Percentiles rank a stretch among this genome's conserved stretches.
Evolutionary conservation across 1,284 basidiomycete genomes (phyloP).

Genomic region (Cronartium ribicola): DNA sequence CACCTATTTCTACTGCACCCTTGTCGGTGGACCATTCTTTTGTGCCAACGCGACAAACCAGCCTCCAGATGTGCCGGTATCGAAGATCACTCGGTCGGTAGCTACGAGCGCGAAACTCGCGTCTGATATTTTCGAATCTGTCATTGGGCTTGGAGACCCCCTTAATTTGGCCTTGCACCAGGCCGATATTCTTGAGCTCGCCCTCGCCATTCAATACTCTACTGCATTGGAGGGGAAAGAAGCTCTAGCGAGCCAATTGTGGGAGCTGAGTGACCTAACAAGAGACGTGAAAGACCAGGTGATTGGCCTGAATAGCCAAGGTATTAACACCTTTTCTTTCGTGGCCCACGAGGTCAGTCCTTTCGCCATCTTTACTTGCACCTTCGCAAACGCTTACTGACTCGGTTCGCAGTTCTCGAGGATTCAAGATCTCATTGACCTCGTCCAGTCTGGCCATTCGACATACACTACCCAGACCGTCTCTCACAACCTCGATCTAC

Average conservation of each 20-base stretch:
- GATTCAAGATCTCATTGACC: conserved; percentile 46
- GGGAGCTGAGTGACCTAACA: conserved; percentile 44
- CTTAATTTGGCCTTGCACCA: conserved; percentile 45
- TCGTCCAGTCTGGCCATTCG: conserved; percentile 26
- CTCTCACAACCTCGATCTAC: conserved; percentile 44
- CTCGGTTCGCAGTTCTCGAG: conserved; percentile 43
- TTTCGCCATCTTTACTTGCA: not conserved
- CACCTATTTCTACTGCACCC: conserved; percentile 1
- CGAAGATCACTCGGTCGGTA: conserved; percentile 5
- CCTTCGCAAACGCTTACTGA: not conserved
- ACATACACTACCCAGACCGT: conserved; percentile 39
- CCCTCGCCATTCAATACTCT: conserved; percentile 46
- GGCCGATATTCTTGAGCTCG: conserved; percentile 47
- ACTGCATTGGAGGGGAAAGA: conserved; percentile 44
- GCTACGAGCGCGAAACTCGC: conserved; percentile 43
- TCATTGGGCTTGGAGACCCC: conserved; percentile 44
- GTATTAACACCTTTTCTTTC: conserved; percentile 44
- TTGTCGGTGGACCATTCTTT: not conserved
- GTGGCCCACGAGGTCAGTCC: conserved; percentile 33
- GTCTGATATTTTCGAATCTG: conserved; percentile 46
- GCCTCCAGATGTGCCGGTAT: not conserved
- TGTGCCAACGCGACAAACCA: not conserved
- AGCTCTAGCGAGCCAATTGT: conserved; percentile 41
- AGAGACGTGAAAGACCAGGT: conserved; percentile 47
- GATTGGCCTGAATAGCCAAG: conserved; percentile 43